These are phyloP conservation scores for Morella rubra DNA, from an alignment of 306 rosid genomes.

Conservation along the genomic window DNA sequence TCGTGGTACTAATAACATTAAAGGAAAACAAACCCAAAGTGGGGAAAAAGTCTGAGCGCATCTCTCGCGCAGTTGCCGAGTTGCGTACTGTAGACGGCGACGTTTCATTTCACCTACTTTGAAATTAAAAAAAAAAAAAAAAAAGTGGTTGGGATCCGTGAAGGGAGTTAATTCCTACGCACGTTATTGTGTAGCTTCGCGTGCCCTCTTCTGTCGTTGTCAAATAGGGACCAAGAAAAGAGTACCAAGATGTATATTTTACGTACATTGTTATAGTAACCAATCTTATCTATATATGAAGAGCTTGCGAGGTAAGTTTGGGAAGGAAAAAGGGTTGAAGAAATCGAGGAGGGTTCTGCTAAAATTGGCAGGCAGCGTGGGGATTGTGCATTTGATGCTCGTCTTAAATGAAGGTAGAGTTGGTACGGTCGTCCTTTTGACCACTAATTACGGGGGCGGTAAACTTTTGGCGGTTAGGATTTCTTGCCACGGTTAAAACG, in stretches of 20 bases:
- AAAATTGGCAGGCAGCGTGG: background rate
- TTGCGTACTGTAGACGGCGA: conserved; percentile 32
- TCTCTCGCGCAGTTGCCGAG: background rate
- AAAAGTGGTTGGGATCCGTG: conserved; percentile 15
- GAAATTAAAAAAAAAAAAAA: no score
- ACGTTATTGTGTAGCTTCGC: conserved; percentile 29
- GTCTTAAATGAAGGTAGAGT: background rate
- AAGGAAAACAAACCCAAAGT: background rate
- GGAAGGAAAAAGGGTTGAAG: no score
- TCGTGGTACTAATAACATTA: conserved; percentile 28
- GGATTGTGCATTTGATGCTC: background rate
- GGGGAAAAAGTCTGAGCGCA: background rate
- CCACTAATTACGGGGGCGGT: conserved; percentile 10
- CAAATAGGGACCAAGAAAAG: conserved; percentile 25
- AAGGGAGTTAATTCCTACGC: conserved; percentile 40
- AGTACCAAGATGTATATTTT: background rate
- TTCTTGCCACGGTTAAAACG: conserved; percentile 21
- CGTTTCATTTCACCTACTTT: no score
- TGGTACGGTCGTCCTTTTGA: conserved; percentile 37
- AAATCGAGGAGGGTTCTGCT: background rate
- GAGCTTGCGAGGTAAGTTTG: no score
- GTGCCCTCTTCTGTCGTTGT: conserved; percentile 31
- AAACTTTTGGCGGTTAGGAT: conserved; percentile 30
- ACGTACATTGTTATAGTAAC: background rate
- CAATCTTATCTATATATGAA: no score